These are phyloP conservation scores for Amanita rubescens DNA, from an alignment of 768 basidiomycete genomes.

Conservation along the genomic window DNA sequence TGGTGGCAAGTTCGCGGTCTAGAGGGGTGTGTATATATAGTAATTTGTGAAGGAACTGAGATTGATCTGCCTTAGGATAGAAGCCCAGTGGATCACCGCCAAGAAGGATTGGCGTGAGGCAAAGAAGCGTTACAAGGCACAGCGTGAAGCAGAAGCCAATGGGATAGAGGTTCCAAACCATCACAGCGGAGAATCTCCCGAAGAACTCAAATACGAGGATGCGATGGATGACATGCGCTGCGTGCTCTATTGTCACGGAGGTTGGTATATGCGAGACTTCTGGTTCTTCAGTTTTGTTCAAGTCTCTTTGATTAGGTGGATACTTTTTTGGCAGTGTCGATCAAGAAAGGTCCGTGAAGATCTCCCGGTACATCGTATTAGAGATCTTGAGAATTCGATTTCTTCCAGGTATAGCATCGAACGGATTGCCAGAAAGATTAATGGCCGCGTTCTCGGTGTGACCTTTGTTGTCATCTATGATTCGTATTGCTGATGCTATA, in stretches of 20 bases:
- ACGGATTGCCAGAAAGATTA: conserved; percentile 86
- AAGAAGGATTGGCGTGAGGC: conserved; percentile 77
- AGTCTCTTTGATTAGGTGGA: conserved; percentile 43
- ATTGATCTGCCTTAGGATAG: conserved; percentile 42
- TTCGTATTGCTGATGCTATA: conserved; percentile 6
- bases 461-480: conserved; percentile 11
- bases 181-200: conserved; percentile 12
- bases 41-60: conserved; percentile 5
- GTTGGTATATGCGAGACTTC: conserved; percentile 25
- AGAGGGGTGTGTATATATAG: conserved; percentile 45
- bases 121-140: conserved; percentile 47
- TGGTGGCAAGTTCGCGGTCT: conserved; percentile 97
- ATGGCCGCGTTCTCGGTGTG: conserved; percentile 77
- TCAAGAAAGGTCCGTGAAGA: conserved; percentile 49
- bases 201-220: conserved; percentile 27
- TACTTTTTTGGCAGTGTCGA: conserved; percentile 81
- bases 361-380: not conserved
- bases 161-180: conserved; percentile 7
- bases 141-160: conserved; percentile 20
- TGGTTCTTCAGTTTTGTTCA: not conserved
- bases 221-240: conserved; percentile 83
- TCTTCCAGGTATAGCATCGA: conserved; percentile 62
- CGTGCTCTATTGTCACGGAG: conserved; percentile 77
- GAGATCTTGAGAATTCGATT: not conserved
- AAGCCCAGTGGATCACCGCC: conserved; percentile 83